Base-by-base conservation (phyloP, 2,329 filamentous ascomycete species). In the Neurospora crassa region DNA sequence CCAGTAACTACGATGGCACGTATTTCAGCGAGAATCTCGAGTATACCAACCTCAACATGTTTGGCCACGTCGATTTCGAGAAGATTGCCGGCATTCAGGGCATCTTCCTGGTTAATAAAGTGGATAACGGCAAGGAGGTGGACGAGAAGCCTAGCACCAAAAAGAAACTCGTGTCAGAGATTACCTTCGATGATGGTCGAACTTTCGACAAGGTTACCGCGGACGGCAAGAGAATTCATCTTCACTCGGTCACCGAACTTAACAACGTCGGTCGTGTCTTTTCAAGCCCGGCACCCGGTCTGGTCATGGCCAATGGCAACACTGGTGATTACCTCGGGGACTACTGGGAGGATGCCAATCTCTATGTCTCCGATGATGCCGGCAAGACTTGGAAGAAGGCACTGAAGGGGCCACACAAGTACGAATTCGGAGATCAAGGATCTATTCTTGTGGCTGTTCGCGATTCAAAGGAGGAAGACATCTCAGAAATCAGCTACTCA, bases 1-100 rank as follows among this genome's bases (percentile, higher is more conserved):
- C 94, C 6, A 98, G 95, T 79, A 99, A 99, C 79, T 98, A 94
- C 41, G 96, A 98, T 79, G 96, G 96, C 73, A 97, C 94, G 2
- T 97, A 95, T 80, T 99, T 98, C 79, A 96, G 92, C 2, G 90
- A 91, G 77, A 98, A 97, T 77, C 87, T 95, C 71, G 92, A 96
- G 72, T 91, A 97, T 79, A 97, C 95, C 42, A 98, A 99, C 80
- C 91, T 94, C 76, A 92, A 95, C 77, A 76, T 79, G 11, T 82
- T 83, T 40, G 94, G 93, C 2, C 88, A 90, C 71, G 94, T 99
- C 69, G 96, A 99, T 80, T 99, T 98, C 77, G 96, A 99, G 79
- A 97, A 97, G 81, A 90, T 99, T 69, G 87, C 91, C 53, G 91
- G 91, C 70, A 95, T 99, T 43, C 94, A 98, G 79, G 96, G 96